Evolutionary conservation across 495 filamentous ascomycete species (phyloP), one percentile per base, ranked within the genome.

Genomic region (Penicillium desertorum): DNA sequence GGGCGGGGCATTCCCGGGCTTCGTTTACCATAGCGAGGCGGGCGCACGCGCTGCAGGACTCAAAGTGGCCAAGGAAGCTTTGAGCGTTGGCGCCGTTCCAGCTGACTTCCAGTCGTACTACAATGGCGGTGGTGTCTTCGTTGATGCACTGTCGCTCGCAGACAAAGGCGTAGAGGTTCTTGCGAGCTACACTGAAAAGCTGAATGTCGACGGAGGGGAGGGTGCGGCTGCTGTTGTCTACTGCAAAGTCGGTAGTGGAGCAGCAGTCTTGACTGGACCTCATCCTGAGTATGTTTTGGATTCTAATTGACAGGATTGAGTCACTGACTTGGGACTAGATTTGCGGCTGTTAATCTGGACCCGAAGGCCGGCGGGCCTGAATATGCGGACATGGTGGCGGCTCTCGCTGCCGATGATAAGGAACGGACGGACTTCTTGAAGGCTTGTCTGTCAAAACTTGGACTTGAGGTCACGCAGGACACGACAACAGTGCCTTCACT

Each of bases 101-200:
- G 79, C 84, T 2, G 75, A 72, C 0, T 92, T 97, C 62, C 76
- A 78, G 44, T 86, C 83, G 11, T 98, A 98, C 66, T 96, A 93
- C 69, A 98, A 98, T 71, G 94, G 94, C 4, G 94, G 94, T 3
- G 92, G 95, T 10, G 86, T 95, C n/a, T 98, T 96, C 77, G 88
- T 95, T 10, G 86, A 94, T 74, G 88, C 89, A 17, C 78, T 80
- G 2, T 78, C 80, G 45, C 79, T 81, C 53, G 75, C 76, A 34
- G 81, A 85, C 41, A 69, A 77, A 60, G 86, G 86, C 2, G 83
- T 96, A 10, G 86, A 97, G 69, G 80, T 96, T 7, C 75, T 98
- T 22, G 93, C 94, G 14, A 88, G 81, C 59, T 98, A 92, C 67
- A 82, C 79, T 0, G 86, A 88, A 45, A 76, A 86, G 7, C 69